A percentile compares a stretch with the other conserved stretches of the same genome.
phyloP scores from a whole-genome alignment of 2,329 filamentous ascomycete genomes.

The Alternaria novae-zelandiae region DNA sequence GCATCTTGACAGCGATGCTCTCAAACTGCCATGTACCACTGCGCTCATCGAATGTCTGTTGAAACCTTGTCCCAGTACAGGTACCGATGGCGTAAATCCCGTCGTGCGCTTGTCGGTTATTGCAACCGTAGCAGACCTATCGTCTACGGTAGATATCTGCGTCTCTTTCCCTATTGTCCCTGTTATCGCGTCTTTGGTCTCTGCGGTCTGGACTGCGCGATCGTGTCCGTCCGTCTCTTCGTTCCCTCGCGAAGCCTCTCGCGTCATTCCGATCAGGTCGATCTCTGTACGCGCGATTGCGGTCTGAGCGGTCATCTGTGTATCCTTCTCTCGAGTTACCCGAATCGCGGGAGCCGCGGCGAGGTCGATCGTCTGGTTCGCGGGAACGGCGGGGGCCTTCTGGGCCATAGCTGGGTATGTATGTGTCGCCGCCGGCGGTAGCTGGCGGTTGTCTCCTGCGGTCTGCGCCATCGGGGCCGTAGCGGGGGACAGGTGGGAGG shows the following conservation, averaged over 20 bases:
- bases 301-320: constrained; percentile 36
- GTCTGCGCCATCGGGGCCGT: constrained; percentile 33
- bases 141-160: constrained; percentile 39
- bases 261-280: constrained; percentile 30
- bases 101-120: background rate
- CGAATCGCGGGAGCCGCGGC: constrained; percentile 43
- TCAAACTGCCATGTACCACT: background rate
- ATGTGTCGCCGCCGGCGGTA: constrained; percentile 47
- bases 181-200: constrained; percentile 28
- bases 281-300: constrained; percentile 35
- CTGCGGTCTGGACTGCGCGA: constrained; percentile 46
- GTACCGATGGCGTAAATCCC: background rate
- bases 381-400: constrained; percentile 41
- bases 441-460: constrained; percentile 26
- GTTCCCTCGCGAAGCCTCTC: constrained; percentile 32
- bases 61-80: background rate
- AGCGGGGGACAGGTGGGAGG: constrained; percentile 44
- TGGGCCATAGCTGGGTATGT: constrained; percentile 52
- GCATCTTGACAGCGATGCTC: background rate
- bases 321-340: constrained; percentile 44
- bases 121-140: constrained; percentile 8
- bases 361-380: constrained; percentile 44
- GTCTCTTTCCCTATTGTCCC: constrained; percentile 30
- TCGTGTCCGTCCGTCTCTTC: constrained; percentile 42
- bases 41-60: background rate